These are phyloP conservation scores for Breviolum minutum DNA, from an alignment of 73 alveolate genomes.

Conservation along the genomic window DNA sequence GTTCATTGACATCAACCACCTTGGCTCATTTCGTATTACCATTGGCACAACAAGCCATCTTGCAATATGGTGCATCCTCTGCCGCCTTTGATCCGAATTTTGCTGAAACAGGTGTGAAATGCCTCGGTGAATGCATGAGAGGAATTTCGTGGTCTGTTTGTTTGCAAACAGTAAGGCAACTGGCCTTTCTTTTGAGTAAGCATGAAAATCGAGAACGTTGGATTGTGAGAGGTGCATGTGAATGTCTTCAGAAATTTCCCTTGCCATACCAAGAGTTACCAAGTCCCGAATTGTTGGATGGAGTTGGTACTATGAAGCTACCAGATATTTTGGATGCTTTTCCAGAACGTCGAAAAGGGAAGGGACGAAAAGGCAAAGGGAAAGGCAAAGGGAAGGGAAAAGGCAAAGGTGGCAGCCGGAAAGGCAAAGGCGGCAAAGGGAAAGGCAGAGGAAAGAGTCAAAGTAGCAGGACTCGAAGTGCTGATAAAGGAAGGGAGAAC, in stretches of 20 bases:
- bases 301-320: not conserved
- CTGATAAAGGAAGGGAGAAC: not conserved
- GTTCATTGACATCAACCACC: conserved; percentile 47
- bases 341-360: conserved; percentile 4
- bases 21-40: conserved; percentile 63
- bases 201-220: conserved; percentile 59
- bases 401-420: conserved; percentile 25
- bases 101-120: conserved; percentile 70
- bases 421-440: conserved; percentile 31
- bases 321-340: conserved; percentile 46
- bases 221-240: conserved; percentile 90
- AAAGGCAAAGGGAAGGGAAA: conserved; percentile 19
- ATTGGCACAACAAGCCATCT: conserved; percentile 39
- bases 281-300: conserved; percentile 15
- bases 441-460: not conserved
- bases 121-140: conserved; percentile 48
- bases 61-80: conserved; percentile 44
- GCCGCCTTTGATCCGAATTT: conserved; percentile 75
- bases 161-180: conserved; percentile 29
- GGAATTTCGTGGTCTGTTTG: conserved; percentile 57
- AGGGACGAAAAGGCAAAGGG: conserved; percentile 72
- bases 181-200: conserved; percentile 49
- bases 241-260: conserved; percentile 56
- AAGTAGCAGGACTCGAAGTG: not conserved
- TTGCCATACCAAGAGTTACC: conserved; percentile 25